phyloP scores from a whole-genome alignment of 2,329 filamentous ascomycete species.

The Diaporthe destruens region DNA sequence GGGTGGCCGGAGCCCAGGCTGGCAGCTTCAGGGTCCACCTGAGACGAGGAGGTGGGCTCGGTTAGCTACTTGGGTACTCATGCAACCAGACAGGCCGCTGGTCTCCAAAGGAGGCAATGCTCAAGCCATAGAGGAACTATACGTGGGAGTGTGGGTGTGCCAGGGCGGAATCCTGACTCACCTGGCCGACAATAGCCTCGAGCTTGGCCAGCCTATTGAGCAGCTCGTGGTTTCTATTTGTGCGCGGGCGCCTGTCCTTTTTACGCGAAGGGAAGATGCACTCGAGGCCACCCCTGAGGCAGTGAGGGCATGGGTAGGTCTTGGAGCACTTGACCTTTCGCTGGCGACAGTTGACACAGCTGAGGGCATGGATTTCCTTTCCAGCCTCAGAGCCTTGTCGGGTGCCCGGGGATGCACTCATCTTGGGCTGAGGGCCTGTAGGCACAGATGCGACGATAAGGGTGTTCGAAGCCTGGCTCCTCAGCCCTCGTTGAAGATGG shows the following conservation, averaged over 20 bases:
- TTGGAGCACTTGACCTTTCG: slow-evolving; percentile 73
- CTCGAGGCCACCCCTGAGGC: slow-evolving; percentile 59
- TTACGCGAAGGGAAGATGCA: slow-evolving; percentile 63
- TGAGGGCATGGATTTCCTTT: slow-evolving; percentile 48
- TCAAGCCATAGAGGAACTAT: no score
- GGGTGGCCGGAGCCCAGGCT: slow-evolving; percentile 24
- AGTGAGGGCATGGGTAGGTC: slow-evolving; percentile 67
- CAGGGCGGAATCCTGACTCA: no score
- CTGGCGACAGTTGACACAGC: slow-evolving; percentile 72
- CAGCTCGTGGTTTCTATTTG: slow-evolving; percentile 58
- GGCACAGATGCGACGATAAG: not conserved
- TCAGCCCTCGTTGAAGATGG: not conserved
- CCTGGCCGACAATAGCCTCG: slow-evolving; percentile 59
- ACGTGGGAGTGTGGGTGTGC: no score
- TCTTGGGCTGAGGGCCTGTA: not conserved
- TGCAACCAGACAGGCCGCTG: no score
- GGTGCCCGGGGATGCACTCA: slow-evolving; percentile 39
- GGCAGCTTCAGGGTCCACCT: slow-evolving; percentile 51
- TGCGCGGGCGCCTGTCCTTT: slow-evolving; percentile 56
- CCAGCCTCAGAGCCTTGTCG: slow-evolving; percentile 26
- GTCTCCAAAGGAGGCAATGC: no score
- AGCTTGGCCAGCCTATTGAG: slow-evolving; percentile 59
- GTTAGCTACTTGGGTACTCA: no score
- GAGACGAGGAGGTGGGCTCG: no score
- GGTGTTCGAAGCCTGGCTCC: not conserved